These are phyloP conservation scores for Baudoinia panamericana DNA, from an alignment of 495 filamentous ascomycete species.

Conservation along the genomic window DNA sequence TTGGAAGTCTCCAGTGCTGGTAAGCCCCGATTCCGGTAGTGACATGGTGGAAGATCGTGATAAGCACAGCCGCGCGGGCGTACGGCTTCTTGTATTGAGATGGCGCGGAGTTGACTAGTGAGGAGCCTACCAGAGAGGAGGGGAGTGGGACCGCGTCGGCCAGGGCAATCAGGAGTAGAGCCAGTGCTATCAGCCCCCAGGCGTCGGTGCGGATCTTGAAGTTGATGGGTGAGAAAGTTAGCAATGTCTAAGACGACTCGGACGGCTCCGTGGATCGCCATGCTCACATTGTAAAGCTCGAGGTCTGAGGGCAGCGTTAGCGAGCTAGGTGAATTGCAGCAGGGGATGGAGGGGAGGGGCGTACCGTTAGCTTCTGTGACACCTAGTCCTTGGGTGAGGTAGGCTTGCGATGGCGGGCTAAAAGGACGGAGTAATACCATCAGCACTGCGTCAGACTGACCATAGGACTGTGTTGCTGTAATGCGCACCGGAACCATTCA, in stretches of 20 bases:
- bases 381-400: too few species aligned
- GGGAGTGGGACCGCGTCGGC: conserved; percentile 19
- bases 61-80: conserved; percentile 14
- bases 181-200: conserved; percentile 15
- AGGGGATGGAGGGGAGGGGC: not conserved
- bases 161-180: conserved; percentile 17
- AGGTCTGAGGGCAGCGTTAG: conserved; percentile 20
- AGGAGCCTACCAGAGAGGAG: conserved; percentile 6
- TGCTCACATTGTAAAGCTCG: conserved; percentile 24
- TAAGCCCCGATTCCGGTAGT: conserved; percentile 18
- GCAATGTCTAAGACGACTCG: too few species aligned
- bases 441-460: too few species aligned
- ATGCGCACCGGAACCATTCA: conserved; percentile 19
- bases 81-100: conserved; percentile 17
- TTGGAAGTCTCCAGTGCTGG: conserved; percentile 13
- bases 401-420: too few species aligned
- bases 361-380: too few species aligned
- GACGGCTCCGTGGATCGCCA: too few species aligned
- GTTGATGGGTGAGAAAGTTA: too few species aligned
- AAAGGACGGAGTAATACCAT: too few species aligned
- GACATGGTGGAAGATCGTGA: conserved; percentile 20
- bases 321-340: too few species aligned
- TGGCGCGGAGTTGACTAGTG: conserved; percentile 1
- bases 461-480: too few species aligned
- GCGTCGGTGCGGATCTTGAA: conserved; percentile 21